A percentile compares a stretch with the other conserved stretches of the same genome.
These are phyloP conservation scores for Lipomyces chichibuensis DNA, from an alignment of 805 yeast species.

Conservation along the genomic window DNA sequence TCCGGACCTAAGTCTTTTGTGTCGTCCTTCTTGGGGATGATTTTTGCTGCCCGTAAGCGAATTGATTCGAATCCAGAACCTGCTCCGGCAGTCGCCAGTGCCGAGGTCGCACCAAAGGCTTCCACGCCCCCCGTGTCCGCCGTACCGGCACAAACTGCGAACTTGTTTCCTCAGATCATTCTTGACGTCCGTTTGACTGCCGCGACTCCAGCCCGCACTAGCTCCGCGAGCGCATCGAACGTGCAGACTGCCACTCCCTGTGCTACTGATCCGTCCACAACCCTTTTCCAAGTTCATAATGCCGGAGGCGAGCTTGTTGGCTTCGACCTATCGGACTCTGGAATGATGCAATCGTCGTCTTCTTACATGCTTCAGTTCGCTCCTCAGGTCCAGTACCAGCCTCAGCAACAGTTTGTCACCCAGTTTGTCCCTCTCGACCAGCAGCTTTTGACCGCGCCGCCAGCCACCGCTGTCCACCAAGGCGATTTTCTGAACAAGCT, in stretches of 20 bases:
- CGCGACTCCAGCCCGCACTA: slow-evolving; percentile 6
- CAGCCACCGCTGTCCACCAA: slow-evolving; percentile 14
- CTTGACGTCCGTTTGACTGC: slow-evolving; percentile 31
- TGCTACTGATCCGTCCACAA: slow-evolving; percentile 30
- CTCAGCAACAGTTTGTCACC: slow-evolving; percentile 7
- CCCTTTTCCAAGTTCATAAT: slow-evolving; percentile 29
- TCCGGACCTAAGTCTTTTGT: neutral
- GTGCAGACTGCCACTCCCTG: slow-evolving; percentile 29
- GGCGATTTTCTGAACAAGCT: slow-evolving; percentile 30
- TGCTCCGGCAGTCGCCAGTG: neutral
- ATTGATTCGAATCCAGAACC: neutral
- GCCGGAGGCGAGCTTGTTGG: slow-evolving; percentile 35
- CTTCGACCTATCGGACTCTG: slow-evolving; percentile 28
- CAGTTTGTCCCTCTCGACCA: neutral
- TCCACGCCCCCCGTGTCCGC: neutral
- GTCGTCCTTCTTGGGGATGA: neutral
- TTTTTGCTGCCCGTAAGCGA: neutral
- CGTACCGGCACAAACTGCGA: slow-evolving; percentile 6
- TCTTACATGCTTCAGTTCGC: slow-evolving; percentile 31
- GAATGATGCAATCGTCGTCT: slow-evolving; percentile 17
- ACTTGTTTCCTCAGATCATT: slow-evolving; percentile 30
- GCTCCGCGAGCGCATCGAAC: neutral
- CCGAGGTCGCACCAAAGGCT: neutral
- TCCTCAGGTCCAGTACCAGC: slow-evolving; percentile 20
- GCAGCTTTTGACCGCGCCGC: slow-evolving; percentile 5